Evolutionary conservation across 805 yeast genomes (phyloP).

Genomic region (Zygoascus flipseniorum): DNA sequence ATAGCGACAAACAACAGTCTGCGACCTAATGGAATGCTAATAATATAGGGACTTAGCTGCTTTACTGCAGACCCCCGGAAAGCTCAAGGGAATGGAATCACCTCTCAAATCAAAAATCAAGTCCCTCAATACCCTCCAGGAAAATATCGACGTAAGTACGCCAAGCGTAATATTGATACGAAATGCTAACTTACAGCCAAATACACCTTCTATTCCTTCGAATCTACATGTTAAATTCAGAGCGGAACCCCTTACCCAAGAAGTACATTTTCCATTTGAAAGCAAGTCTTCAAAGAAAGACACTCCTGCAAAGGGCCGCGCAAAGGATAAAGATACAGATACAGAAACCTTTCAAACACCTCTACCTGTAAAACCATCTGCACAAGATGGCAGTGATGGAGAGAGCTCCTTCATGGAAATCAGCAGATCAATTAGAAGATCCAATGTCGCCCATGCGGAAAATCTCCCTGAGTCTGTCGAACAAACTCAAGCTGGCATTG

Average conservation of each 20-base stretch:
- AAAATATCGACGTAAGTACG: neutral
- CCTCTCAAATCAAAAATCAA: slow-evolving; percentile 9
- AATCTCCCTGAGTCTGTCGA: neutral
- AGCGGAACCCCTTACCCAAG: neutral
- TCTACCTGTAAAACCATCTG: neutral
- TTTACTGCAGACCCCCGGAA: slow-evolving; percentile 22
- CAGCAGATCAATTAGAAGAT: slow-evolving; percentile 10
- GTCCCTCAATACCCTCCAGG: neutral
- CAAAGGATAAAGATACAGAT: neutral
- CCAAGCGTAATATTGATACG: neutral
- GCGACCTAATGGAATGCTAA: neutral
- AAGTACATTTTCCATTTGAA: neutral
- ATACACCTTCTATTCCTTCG: neutral
- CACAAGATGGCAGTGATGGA: neutral
- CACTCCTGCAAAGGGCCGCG: neutral
- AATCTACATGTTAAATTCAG: neutral
- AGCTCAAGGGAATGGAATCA: slow-evolving; percentile 12
- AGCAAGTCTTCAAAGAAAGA: neutral
- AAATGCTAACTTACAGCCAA: neutral
- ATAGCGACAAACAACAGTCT: neutral
- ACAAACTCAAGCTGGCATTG: neutral
- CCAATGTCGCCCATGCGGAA: neutral
- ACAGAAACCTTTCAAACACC: neutral
- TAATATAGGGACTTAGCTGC: slow-evolving; percentile 11
- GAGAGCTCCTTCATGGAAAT: slow-evolving; percentile 14